Evolutionary conservation across 2,329 filamentous ascomycete species (phyloP), one percentile per base, ranked within the genome.

Genomic region (Fusarium xyrophilum): DNA sequence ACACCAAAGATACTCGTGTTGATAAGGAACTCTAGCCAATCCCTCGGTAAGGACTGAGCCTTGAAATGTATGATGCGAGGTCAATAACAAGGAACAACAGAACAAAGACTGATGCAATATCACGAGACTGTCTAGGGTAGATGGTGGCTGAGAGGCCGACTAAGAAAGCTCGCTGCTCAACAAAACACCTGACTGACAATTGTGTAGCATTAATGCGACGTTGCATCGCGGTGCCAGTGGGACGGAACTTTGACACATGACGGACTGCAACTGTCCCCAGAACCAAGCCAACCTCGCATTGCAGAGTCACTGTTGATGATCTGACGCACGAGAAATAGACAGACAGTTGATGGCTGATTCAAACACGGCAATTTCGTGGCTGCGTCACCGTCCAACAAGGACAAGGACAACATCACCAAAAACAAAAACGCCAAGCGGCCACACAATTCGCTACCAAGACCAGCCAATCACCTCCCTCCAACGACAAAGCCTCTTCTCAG

Each of bases 171-270:
- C 13, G 52, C 50, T 47, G 56, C 17, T 25, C 30, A 36, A 36
- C 17, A 50, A 36, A 50, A n/a, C 46, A 51, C 48, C n/a, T n/a
- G n/a, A n/a, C 57, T 69, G 62, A 67, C 42, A 63, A 46, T 44
- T 13, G 43, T 67, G 51, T 61, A 30, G 28, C 23, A 28, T 52
- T 21, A 27, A 60, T 36, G 63, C 48, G 65, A 70, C 67, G 67
- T 69, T 69, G 52, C 67, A 68, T 66, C 44, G 27, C 23, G 25
- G 51, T 63, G 59, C 30, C 21, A 39, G 54, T 67, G 55, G 67
- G 40, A 30, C 48, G 63, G 54, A 17, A 46, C 35, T 33, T 43
- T 44, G 40, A 56, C 67, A 69, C 59, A 67, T 69, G 67, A 64
- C 51, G 54, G 25, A 32, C 28, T 46, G 36, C 52, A 32, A 43